A percentile compares a stretch with the other conserved stretches of the same genome.
Conservation (phyloP, 2,329 filamentous ascomycete genomes). For the Chalara sp. region DNA sequence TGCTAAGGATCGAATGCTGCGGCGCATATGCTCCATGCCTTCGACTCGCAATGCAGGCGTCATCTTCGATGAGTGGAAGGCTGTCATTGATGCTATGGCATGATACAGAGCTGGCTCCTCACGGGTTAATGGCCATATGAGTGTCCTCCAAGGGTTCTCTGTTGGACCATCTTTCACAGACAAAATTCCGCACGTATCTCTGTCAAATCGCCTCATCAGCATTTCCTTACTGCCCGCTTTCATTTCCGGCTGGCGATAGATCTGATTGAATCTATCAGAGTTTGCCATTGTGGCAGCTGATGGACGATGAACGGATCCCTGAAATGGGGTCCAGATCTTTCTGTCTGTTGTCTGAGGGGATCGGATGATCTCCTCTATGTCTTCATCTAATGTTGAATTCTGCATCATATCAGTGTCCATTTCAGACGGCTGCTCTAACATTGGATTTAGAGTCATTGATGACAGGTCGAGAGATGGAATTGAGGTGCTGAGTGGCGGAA, state of each 20-base stretch:
- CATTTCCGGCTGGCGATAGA: slow-evolving; percentile 41
- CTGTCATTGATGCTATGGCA: slow-evolving; percentile 62
- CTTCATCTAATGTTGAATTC: slow-evolving; percentile 33
- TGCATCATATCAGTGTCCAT: slow-evolving; percentile 16
- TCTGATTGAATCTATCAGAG: slow-evolving; percentile 16
- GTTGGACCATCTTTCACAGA: slow-evolving; percentile 63
- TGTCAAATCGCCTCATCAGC: slow-evolving; percentile 56
- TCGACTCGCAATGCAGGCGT: slow-evolving; percentile 49
- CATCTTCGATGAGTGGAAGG: slow-evolving; percentile 58
- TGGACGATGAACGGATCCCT: slow-evolving; percentile 15
- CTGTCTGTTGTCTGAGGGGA: slow-evolving; percentile 18
- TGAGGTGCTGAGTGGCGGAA: slow-evolving; percentile 16
- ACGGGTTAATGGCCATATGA: slow-evolving; percentile 62
- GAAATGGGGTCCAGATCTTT: slow-evolving; percentile 20
- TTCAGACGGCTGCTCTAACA: slow-evolving; percentile 17
- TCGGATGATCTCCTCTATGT: slow-evolving; percentile 49
- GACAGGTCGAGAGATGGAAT: slow-evolving; percentile 12
- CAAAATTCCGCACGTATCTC: slow-evolving; percentile 61
- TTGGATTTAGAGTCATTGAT: slow-evolving; percentile 4
- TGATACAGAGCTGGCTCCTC: slow-evolving; percentile 60
- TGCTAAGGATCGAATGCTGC: slow-evolving; percentile 51
- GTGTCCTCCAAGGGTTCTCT: slow-evolving; percentile 66
- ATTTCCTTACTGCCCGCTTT: slow-evolving; percentile 49
- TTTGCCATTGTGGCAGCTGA: slow-evolving; percentile 13
- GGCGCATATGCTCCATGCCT: slow-evolving; percentile 64